These are phyloP conservation scores for Solanum aculeatissimum DNA, from an alignment of 305 asterid species.

Conservation along the genomic window DNA sequence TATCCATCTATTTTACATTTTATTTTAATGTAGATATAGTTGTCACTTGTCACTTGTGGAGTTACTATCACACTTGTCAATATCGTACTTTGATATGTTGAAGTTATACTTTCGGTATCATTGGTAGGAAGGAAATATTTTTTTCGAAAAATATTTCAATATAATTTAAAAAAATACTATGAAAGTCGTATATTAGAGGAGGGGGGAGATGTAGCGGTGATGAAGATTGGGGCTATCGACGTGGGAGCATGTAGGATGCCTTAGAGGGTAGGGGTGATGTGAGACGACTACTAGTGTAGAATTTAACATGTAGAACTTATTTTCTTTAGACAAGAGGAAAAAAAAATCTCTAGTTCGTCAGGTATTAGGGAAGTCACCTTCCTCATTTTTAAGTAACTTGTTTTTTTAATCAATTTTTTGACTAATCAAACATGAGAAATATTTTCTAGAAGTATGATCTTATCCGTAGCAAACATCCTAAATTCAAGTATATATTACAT, in stretches of 20 bases:
- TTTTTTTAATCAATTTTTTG: too few species aligned
- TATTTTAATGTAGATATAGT: neutral
- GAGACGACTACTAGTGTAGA: neutral
- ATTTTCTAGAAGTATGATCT: too few species aligned
- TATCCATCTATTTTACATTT: neutral
- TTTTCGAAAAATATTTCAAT: neutral
- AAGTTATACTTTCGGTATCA: neutral
- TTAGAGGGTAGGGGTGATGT: too few species aligned
- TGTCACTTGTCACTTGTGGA: neutral
- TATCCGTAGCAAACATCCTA: too few species aligned
- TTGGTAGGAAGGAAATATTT: neutral
- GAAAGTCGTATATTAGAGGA: neutral
- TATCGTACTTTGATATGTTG: neutral
- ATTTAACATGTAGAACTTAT: too few species aligned
- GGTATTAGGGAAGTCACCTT: too few species aligned
- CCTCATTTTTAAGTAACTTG: too few species aligned
- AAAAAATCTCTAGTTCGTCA: too few species aligned
- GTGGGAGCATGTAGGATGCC: too few species aligned
- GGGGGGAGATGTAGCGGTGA: neutral
- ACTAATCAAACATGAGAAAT: too few species aligned
- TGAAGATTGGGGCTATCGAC: too few species aligned
- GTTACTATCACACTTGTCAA: neutral
- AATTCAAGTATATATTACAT: too few species aligned
- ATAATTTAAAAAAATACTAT: neutral
- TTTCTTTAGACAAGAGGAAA: neutral